Conservation (phyloP, 2,329 filamentous ascomycete genomes). For the Xylaria polymorpha region DNA sequence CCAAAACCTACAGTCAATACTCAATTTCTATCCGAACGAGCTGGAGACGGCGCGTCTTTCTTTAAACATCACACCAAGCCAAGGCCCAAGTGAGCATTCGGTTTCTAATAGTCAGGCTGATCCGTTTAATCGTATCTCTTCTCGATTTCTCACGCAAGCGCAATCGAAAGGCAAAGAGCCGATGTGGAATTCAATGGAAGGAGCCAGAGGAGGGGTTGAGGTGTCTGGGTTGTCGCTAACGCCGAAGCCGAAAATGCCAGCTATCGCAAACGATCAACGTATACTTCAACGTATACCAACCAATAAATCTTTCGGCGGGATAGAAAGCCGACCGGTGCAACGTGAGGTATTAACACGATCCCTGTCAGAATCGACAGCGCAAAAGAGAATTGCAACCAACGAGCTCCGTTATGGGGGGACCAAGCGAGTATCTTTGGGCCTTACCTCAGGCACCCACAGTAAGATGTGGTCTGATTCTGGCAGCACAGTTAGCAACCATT, state of each 20-base stretch:
- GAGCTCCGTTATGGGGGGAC: constrained; percentile 24
- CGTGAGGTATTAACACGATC: constrained; percentile 25
- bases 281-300: constrained; percentile 8
- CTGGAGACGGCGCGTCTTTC: constrained; percentile 31
- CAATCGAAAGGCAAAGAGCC: constrained; percentile 8
- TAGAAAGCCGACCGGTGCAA: constrained; percentile 21
- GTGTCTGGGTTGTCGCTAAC: not conserved
- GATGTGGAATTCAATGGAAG: not conserved
- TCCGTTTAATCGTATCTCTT: not conserved
- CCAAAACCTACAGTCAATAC: constrained; percentile 46
- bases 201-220: not conserved
- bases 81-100: constrained; percentile 12
- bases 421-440: constrained; percentile 25
- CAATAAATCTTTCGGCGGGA: constrained; percentile 14
- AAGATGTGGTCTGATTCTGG: constrained; percentile 23
- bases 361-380: constrained; percentile 30
- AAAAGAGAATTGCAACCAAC: constrained; percentile 31
- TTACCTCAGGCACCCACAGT: not conserved
- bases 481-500: constrained; percentile 22
- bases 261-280: not conserved
- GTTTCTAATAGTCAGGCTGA: not conserved
- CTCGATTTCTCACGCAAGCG: not conserved
- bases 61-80: constrained; percentile 27
- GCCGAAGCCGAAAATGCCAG: constrained; percentile 12
- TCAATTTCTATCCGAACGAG: constrained; percentile 47